These are phyloP conservation scores for Nannochloris sp. DNA, from an alignment of 139 green algal genomes.

Conservation along the genomic window DNA sequence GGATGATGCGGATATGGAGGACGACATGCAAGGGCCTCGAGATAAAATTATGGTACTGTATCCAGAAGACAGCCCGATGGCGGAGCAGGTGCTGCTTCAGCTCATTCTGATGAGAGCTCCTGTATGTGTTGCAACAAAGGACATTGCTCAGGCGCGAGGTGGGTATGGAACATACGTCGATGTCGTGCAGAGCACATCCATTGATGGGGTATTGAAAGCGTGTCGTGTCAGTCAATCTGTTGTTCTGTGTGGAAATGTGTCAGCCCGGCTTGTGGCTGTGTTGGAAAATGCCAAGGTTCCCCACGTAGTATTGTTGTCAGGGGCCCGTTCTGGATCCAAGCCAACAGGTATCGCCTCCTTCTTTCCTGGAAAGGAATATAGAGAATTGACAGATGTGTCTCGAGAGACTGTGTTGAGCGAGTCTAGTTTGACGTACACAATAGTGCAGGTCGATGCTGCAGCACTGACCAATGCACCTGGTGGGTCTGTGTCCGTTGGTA, in stretches of 20 bases:
- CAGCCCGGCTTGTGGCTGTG: slow-evolving; percentile 1
- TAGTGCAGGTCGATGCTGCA: slow-evolving; percentile 10
- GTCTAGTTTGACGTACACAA: slow-evolving; percentile 17
- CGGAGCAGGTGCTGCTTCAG: slow-evolving; percentile 29
- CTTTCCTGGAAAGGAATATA: slow-evolving; percentile 3
- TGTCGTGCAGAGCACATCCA: slow-evolving; percentile 2
- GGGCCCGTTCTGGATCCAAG: not conserved
- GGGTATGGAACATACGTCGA: slow-evolving; percentile 27
- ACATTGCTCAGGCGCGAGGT: slow-evolving; percentile 1
- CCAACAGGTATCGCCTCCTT: not conserved
- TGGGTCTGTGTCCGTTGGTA: not conserved
- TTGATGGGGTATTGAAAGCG: slow-evolving; percentile 1
- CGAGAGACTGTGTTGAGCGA: slow-evolving; percentile 6
- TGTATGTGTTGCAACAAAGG: slow-evolving; percentile 14
- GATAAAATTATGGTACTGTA: slow-evolving; percentile 23
- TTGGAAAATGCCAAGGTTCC: slow-evolving; percentile 5
- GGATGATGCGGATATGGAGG: slow-evolving; percentile 1
- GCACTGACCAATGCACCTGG: slow-evolving; percentile 3
- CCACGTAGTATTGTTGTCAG: slow-evolving; percentile 22
- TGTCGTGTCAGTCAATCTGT: slow-evolving; percentile 9
- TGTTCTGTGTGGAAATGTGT: slow-evolving; percentile 15
- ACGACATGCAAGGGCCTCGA: slow-evolving; percentile 4
- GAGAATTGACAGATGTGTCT: slow-evolving; percentile 8
- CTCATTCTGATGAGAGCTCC: slow-evolving; percentile 19
- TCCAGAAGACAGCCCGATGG: slow-evolving; percentile 20